Evolutionary conservation across 2,329 filamentous ascomycete species (phyloP).

Genomic region (Beauveria rudraprayagi): DNA sequence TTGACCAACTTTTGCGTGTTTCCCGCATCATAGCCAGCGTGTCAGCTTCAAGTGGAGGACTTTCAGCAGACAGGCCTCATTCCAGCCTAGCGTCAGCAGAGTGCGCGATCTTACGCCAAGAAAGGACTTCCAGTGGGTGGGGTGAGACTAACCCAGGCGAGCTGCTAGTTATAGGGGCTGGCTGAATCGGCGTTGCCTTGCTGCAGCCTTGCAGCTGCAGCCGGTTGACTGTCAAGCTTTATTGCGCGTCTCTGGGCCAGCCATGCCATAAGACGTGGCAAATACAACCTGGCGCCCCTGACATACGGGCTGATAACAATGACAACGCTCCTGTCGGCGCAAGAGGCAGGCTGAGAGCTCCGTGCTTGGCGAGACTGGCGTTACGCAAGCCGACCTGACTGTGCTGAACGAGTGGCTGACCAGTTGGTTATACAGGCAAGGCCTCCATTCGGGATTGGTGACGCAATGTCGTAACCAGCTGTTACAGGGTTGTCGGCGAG

Average conservation of each 20-base stretch:
- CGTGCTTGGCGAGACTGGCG: neutral
- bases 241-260: too few relatives aligned
- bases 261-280: neutral
- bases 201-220: conserved; percentile 1
- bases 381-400: neutral
- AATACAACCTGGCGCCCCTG: neutral
- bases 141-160: neutral
- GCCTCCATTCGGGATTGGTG: neutral
- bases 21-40: neutral
- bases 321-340: too few relatives aligned
- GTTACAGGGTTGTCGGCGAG: neutral
- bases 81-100: neutral
- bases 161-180: neutral
- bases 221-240: neutral
- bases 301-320: neutral
- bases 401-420: neutral
- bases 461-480: neutral
- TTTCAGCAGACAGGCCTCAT: neutral
- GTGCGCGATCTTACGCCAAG: conserved; percentile 4
- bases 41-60: neutral
- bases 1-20: neutral
- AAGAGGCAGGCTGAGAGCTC: neutral
- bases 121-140: neutral
- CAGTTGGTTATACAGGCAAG: neutral
- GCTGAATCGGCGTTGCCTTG: neutral